Evolutionary conservation across 1,284 basidiomycete species (phyloP), one percentile per base, ranked within the genome.

Genomic region (Naganishia sp.): DNA sequence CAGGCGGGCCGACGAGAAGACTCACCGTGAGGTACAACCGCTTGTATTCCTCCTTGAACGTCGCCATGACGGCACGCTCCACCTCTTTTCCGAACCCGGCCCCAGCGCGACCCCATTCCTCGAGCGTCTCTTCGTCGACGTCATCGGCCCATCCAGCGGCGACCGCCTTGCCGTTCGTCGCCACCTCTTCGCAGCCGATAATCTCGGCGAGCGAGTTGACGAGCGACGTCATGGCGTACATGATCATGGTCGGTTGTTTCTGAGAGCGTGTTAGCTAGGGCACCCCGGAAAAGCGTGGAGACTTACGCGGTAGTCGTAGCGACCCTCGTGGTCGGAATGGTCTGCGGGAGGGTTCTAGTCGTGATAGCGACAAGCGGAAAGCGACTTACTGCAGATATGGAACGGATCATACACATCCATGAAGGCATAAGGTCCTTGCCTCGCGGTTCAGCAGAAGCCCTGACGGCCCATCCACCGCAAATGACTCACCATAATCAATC

Each of bases 391-490:
- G 83, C 94, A 97, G 66, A 97, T 90, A 73, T 95, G 92, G 61
- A 84, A 82, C 0, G 86, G 77, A 73, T 96, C 88, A 71, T 88
- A 94, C 2, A 91, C 85, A 73, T 94, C 92, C 94, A 97, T 97
- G 80, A 96, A 97, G 0, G 92, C 92, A 73, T 90, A 98, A 54
- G 94, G 93, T 18, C 90, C 87, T 87, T 50, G 25, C 25, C 50
- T 23, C 25, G 31, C 6, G 23, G 6, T 55, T 28, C 4, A 45
- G 18, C 13, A 41, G 2, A 23, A 39, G 11, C 13, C 17, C 9
- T 7, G 3, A 1, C 17, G 9, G 10, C 28, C 4, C 25, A 21
- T 21, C 1, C 21, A 11, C 18, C 35, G n/a, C 28, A 18, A 23
- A 31, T 0, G 61, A 46, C 73, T 67, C 74, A 82, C 88, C 91